Evolutionary conservation across 139 green algal species (phyloP), one percentile per base, ranked within the genome.

Genomic region (Chara braunii): DNA sequence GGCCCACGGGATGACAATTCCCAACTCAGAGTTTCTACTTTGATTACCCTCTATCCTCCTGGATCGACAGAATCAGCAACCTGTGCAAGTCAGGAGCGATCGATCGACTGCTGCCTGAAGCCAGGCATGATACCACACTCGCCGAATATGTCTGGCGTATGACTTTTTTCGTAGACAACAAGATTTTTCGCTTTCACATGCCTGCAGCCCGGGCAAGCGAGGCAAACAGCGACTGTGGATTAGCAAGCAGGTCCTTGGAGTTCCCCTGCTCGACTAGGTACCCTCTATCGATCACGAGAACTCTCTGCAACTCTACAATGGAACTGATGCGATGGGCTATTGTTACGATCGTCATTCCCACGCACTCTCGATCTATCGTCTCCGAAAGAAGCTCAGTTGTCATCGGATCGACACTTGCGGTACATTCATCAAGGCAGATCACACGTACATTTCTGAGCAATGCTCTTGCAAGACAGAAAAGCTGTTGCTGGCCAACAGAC

Each of bases 391-490:
- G 18, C n/a, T n/a, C n/a, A n/a, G n/a, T n/a, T n/a, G n/a, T n/a
- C n/a, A n/a, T n/a, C n/a, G 48, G 8, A 9, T 24, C 9, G 8
- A 64, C 34, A 4, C 51, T 24, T 36, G 55, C 55, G 37, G 29
- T 64, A 37, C 55, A 64, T 56, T 53, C 55, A 28, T 55, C 55
- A 36, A 64, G 34, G 30, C 30, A 64, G 6, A 64, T 23, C 22
- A 60, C 51, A 31, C 42, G n/a, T 33, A 60, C 42, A 28, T 76
- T 52, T 31, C 81, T 63, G 12, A 86, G 64, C 44, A 87, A 56
- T 23, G 66, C 77, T 24, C 90, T 74, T 0, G 87, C 89, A 37
- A 97, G 72, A 80, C 89, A 95, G 26, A 96, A 78, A 55, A 96
- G 80, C 82, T 96, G 90, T 3, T 84, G 61, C 80, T 96, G 86